Percentiles rank a stretch among this genome's conserved stretches.
These are phyloP conservation scores for Yarrowia keelungensis DNA, from an alignment of 805 yeast species.

Conservation along the genomic window DNA sequence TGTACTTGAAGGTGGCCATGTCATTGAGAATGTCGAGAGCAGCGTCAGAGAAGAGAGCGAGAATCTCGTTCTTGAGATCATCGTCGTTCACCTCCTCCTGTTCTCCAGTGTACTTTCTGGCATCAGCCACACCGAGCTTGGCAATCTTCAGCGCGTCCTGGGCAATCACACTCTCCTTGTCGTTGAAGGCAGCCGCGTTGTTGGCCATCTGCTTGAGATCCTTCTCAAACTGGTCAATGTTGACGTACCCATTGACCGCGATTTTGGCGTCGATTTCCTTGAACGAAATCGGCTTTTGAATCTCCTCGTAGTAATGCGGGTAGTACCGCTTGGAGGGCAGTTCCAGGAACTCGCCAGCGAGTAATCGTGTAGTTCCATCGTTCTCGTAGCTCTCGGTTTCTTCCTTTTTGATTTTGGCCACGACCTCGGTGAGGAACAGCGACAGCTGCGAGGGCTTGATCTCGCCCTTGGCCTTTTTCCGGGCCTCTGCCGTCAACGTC, in stretches of 20 bases:
- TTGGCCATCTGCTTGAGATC: slow-evolving; percentile 72
- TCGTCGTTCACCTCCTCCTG: slow-evolving; percentile 39
- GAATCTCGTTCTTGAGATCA: slow-evolving; percentile 36
- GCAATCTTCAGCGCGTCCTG: slow-evolving; percentile 65
- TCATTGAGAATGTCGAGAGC: slow-evolving; percentile 42
- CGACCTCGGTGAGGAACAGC: slow-evolving; percentile 8
- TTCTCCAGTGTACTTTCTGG: slow-evolving; percentile 49
- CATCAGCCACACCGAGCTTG: slow-evolving; percentile 62
- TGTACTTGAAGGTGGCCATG: slow-evolving; percentile 43
- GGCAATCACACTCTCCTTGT: slow-evolving; percentile 68
- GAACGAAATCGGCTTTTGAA: slow-evolving; percentile 70
- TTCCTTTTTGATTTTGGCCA: slow-evolving; percentile 10
- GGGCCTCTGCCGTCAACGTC: slow-evolving; percentile 14
- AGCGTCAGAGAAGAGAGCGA: slow-evolving; percentile 43
- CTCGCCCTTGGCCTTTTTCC: slow-evolving; percentile 25
- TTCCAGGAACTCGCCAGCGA: slow-evolving; percentile 63
- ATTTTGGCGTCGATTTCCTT: slow-evolving; percentile 65
- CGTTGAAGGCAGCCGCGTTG: slow-evolving; percentile 78
- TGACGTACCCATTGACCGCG: slow-evolving; percentile 50
- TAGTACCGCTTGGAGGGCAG: slow-evolving; percentile 76
- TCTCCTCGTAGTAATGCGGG: slow-evolving; percentile 78
- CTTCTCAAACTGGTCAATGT: slow-evolving; percentile 54
- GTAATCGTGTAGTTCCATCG: slow-evolving; percentile 43
- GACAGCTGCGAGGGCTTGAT: slow-evolving; percentile 20
- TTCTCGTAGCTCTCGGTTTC: slow-evolving; percentile 28